Base-by-base conservation (phyloP, 768 basidiomycete genomes). In the Favolaschia claudopus region DNA sequence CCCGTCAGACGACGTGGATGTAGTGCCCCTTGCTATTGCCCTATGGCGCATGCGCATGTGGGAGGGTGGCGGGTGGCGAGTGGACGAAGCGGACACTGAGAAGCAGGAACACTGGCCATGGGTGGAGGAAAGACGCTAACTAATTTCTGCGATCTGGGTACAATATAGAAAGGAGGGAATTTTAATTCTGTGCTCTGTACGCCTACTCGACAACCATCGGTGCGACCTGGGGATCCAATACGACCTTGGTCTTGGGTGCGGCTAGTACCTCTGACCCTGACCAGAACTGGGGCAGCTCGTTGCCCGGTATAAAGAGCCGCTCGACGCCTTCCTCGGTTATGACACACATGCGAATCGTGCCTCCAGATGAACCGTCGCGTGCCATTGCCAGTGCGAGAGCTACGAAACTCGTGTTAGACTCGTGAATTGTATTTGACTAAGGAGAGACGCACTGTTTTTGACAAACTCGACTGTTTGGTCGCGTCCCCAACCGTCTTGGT, bases 321-420 rank as follows among this genome's bases (percentile, higher is more conserved):
- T 99, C 95, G 15, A 97, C 96, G 19, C 87, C 87, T 48, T 89
- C 93, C 73, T 96, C 89, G 7, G 93, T 96, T 74, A 99, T 98
- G 29, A 99, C 92, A 67, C 92, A 93, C 93, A 99, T 93, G 40
- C 97, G 91, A 66, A 99, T 95, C 43, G 93, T 92, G 70, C 97
- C 97, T 56, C 97, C 97, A 52, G 97, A 99, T 0, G 95, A 97
- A 5, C 97, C 96, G 73, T 99, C 97, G 74, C 97, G 87, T 42
- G 93, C 87, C 97, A 99, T 99, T 1, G 97, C 97, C 46, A 99
- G 83, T 4, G 95, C 77, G 49, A 99, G 86, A 7, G 97, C 96
- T 97, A 67, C 33, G 25, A 40, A 55, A 19, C 24, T 38, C 59
- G 37, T 19, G 27, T 47, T 13, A 34, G 47, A 20, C 55, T 54